Evolutionary conservation across 345 rosid genomes (phyloP).

Genomic region (Heritiera littoralis): DNA sequence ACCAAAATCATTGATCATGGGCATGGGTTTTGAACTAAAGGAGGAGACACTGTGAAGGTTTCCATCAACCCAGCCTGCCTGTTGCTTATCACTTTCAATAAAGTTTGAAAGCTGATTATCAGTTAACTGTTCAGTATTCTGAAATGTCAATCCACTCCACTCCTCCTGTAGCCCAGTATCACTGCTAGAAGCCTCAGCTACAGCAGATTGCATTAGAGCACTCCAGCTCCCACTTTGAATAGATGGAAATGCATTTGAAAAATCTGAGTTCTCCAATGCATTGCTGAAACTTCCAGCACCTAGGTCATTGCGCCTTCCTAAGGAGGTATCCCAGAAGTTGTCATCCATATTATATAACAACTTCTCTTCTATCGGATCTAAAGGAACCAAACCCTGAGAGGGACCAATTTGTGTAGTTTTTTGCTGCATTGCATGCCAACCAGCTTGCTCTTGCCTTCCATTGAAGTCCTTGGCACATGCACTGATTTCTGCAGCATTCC

Average conservation of each 20-base stretch:
- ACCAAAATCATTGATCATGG: slow-evolving; percentile 31
- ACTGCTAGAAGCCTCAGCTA: slow-evolving; percentile 80
- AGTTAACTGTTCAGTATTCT: slow-evolving; percentile 47
- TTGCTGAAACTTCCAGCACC: slow-evolving; percentile 51
- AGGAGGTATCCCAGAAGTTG: slow-evolving; percentile 48
- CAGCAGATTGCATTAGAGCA: slow-evolving; percentile 87
- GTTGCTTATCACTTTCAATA: slow-evolving; percentile 50
- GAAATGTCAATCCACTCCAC: slow-evolving; percentile 71
- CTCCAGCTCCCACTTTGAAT: slow-evolving; percentile 92
- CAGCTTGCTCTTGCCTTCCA: slow-evolving; percentile 46
- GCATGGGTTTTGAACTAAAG: slow-evolving; percentile 35
- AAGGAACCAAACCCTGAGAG: slow-evolving; percentile 49
- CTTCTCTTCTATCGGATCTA: slow-evolving; percentile 86
- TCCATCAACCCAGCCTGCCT: slow-evolving; percentile 47
- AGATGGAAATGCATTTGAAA: slow-evolving; percentile 53
- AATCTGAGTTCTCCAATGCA: slow-evolving; percentile 39
- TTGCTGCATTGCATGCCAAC: slow-evolving; percentile 45
- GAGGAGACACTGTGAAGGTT: slow-evolving; percentile 45
- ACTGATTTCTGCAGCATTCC: slow-evolving; percentile 32
- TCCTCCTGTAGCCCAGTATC: slow-evolving; percentile 65
- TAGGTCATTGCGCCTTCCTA: slow-evolving; percentile 39
- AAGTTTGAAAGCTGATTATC: slow-evolving; percentile 46
- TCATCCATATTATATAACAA: slow-evolving; percentile 73
- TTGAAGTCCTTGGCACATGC: slow-evolving; percentile 34
- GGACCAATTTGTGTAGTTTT: slow-evolving; percentile 33